These are phyloP conservation scores for Ogataea glucozyma DNA, from an alignment of 805 yeast genomes.

Conservation along the genomic window DNA sequence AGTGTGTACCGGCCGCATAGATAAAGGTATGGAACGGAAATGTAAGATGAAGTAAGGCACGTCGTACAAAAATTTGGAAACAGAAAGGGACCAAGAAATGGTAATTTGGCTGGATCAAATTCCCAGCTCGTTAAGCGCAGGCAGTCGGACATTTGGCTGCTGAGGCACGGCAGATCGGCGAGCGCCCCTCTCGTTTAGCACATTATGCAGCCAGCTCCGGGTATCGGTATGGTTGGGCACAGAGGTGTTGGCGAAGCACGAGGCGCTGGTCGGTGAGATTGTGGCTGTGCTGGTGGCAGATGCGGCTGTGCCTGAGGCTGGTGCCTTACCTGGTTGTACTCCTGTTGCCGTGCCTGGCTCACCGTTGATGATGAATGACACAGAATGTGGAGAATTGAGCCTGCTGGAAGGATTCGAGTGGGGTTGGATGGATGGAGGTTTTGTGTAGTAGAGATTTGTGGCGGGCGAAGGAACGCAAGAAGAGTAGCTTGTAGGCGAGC, in stretches of 20 bases:
- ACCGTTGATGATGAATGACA: conserved; percentile 19
- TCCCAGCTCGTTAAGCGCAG: conserved; percentile 29
- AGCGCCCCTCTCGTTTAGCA: conserved; percentile 15
- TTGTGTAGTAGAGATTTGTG: background rate
- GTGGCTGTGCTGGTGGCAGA: background rate
- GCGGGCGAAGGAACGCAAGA: conserved; percentile 8
- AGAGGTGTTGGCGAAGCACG: conserved; percentile 6
- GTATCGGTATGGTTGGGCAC: conserved; percentile 13
- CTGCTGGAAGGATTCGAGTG: conserved; percentile 15
- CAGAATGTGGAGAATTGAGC: conserved; percentile 21
- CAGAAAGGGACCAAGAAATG: background rate
- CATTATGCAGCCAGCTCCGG: conserved; percentile 24
- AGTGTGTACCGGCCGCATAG: too few relatives aligned
- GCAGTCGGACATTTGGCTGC: conserved; percentile 19
- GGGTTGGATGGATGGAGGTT: conserved; percentile 1
- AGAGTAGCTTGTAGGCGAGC: conserved; percentile 16
- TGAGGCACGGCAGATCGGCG: conserved; percentile 7
- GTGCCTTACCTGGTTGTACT: too few relatives aligned
- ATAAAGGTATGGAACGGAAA: too few relatives aligned
- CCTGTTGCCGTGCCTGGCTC: conserved; percentile 13
- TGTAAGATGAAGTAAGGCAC: too few relatives aligned
- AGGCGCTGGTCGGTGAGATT: background rate
- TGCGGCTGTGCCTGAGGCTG: conserved; percentile 10
- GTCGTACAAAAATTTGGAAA: conserved; percentile 1
- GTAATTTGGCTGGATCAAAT: conserved; percentile 7